Base-by-base conservation (phyloP, 768 basidiomycete species). In the Naematelia aurantialba region DNA sequence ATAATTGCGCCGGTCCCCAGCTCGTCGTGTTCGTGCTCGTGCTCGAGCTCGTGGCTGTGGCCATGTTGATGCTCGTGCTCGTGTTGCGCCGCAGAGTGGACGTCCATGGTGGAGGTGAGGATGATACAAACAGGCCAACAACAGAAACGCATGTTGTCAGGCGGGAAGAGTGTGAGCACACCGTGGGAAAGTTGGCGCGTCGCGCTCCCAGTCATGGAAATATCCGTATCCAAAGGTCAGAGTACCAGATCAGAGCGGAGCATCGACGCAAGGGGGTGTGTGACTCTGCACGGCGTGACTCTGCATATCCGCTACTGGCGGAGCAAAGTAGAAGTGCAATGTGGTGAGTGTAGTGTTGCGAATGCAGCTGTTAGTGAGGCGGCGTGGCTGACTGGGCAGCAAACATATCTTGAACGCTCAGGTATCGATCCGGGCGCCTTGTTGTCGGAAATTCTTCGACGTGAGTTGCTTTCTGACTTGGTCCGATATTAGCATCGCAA, bases 401-500 rank as follows among this genome's bases (percentile, higher is more conserved):
- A 94, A 94, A 82, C 96, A 98, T 73, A 83, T 99, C 61, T 80
- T 99, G 51, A 99, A 99, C 78, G 90, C 89, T 0, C 94, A 98
- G 79, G 96, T 96, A 22, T 83, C 93, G 34, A 89, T 99, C 67
- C 87, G 94, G 25, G 91, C 94, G 3, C 92, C 93, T 2, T 98
- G 96, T 79, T 98, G 96, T 84, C 89, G 89, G 77, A 87, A 86
- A 69, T 99, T 94, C 93, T 98, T 85, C 73, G 96, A 99, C 56
- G 80, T 79, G 50, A 67, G 79, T 72, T 39, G 8, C 34, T 39
- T 39, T 17, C 34, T 39, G 34, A 8, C 34, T 39, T 39, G 34
- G 8, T 39, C 17, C 34, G 8, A 8, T 8, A 39, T 17, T 39
- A 39, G 34, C 8, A 39, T 39, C 34, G 8, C 17, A 17, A 17